A percentile compares a stretch with the other conserved stretches of the same genome.
phyloP scores from a whole-genome alignment of 2,329 filamentous ascomycete genomes.

The Pyrenochaeta sp. region DNA sequence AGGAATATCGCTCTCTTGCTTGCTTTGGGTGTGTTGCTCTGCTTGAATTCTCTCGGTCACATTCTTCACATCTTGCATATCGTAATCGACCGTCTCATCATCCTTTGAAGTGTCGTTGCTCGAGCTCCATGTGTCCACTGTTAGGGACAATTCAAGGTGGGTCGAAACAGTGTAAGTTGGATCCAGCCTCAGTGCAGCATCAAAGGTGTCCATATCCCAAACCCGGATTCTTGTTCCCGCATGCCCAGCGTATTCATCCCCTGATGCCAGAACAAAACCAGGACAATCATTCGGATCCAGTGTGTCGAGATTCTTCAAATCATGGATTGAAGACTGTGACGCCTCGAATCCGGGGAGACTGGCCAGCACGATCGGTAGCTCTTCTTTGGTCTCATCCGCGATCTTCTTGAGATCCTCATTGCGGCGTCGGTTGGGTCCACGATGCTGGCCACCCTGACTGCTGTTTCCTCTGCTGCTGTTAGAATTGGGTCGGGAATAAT shows the following conservation, averaged over 20 bases:
- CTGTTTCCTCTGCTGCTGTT: slow-evolving; percentile 2
- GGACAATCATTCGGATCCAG: slow-evolving; percentile 33
- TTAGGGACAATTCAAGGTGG: slow-evolving; percentile 5
- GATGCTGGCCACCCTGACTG: slow-evolving; percentile 14
- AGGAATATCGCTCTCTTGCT: neutral
- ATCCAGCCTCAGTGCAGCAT: slow-evolving; percentile 39
- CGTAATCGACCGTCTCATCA: slow-evolving; percentile 4
- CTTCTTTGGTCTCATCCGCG: slow-evolving; percentile 33
- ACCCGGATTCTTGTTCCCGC: slow-evolving; percentile 39
- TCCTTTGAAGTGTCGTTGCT: neutral
- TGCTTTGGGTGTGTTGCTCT: too few species aligned
- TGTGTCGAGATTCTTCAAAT: slow-evolving; percentile 19
- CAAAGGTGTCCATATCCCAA: slow-evolving; percentile 43
- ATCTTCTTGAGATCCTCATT: slow-evolving; percentile 31
- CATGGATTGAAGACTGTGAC: slow-evolving; percentile 22
- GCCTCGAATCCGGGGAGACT: slow-evolving; percentile 25
- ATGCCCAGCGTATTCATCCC: slow-evolving; percentile 21
- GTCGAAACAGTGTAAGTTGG: slow-evolving; percentile 21
- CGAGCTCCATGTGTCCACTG: too few species aligned
- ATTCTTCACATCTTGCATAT: neutral
- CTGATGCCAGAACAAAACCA: slow-evolving; percentile 17
- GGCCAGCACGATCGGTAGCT: slow-evolving; percentile 29
- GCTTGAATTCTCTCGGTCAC: too few species aligned
- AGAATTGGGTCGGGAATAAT: slow-evolving; percentile 14
- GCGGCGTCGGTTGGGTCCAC: slow-evolving; percentile 25